phyloP scores from a whole-genome alignment of 306 rosid genomes.

The Prunus mongolica region DNA sequence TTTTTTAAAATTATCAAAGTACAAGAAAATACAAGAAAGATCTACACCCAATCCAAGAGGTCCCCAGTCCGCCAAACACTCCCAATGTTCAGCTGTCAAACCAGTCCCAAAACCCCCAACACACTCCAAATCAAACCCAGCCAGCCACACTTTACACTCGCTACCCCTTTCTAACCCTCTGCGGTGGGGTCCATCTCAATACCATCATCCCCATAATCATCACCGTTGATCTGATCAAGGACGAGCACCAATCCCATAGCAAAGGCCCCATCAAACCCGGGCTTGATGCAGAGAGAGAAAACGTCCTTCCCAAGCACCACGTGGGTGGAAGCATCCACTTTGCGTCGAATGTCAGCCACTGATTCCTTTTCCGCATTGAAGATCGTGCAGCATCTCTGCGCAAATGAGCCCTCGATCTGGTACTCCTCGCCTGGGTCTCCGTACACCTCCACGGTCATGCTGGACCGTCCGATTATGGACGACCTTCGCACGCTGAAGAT shows the following conservation, averaged over 20 bases:
- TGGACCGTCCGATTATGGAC: slow-evolving; percentile 80
- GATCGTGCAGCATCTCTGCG: slow-evolving; percentile 61
- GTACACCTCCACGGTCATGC: slow-evolving; percentile 61
- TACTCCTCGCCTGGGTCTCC: slow-evolving; percentile 44
- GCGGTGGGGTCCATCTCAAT: slow-evolving; percentile 38
- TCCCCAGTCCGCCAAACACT: background rate
- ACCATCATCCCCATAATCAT: slow-evolving; percentile 26
- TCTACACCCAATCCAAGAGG: background rate
- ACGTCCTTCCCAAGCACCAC: slow-evolving; percentile 91
- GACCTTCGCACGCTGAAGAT: slow-evolving; percentile 77
- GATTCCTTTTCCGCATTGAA: slow-evolving; percentile 33
- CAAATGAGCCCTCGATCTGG: slow-evolving; percentile 75
- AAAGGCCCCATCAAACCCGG: slow-evolving; percentile 80
- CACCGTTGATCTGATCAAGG: slow-evolving; percentile 80
- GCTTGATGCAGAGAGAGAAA: slow-evolving; percentile 66
- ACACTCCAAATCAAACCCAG: no score
- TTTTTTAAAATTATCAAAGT: background rate
- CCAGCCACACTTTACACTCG: background rate
- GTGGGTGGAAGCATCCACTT: slow-evolving; percentile 73
- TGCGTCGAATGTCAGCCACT: slow-evolving; percentile 86
- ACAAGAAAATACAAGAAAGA: background rate
- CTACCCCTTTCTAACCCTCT: slow-evolving; percentile 20
- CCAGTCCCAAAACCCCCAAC: background rate
- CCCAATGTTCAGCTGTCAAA: background rate
- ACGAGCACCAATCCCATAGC: slow-evolving; percentile 85